phyloP scores from a whole-genome alignment of 306 rosid species.

The Lablab purpureus region DNA sequence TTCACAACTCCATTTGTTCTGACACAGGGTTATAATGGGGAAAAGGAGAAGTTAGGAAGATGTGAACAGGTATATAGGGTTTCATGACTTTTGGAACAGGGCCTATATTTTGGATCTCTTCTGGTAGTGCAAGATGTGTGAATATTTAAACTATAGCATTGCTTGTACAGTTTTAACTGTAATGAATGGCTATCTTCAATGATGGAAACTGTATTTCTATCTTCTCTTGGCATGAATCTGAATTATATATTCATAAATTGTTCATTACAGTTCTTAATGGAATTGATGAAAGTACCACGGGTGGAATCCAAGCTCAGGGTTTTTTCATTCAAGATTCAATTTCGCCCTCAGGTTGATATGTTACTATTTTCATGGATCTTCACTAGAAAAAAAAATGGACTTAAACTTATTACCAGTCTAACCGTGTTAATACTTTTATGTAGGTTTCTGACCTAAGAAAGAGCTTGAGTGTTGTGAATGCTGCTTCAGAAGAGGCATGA shows the following conservation, averaged over 20 bases:
- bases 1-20: constrained; percentile 41
- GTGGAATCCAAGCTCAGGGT: constrained; percentile 92
- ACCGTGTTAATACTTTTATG: constrained; percentile 45
- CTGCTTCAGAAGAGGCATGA: constrained; percentile 85
- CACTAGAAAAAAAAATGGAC: constrained; percentile 24
- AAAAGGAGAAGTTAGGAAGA: constrained; percentile 87
- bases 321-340: constrained; percentile 85
- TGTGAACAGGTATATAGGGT: constrained; percentile 85
- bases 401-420: constrained; percentile 42
- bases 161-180: background rate
- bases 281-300: constrained; percentile 86
- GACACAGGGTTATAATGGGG: constrained; percentile 85
- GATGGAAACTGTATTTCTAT: constrained; percentile 41
- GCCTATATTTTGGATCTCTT: constrained; percentile 37
- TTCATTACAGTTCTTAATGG: constrained; percentile 74
- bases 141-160: constrained; percentile 36
- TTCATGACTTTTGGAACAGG: constrained; percentile 29
- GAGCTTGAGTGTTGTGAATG: constrained; percentile 71
- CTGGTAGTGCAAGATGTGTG: constrained; percentile 15
- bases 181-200: constrained; percentile 42
- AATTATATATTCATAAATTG: constrained; percentile 35
- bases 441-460: constrained; percentile 86
- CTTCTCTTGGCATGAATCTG: constrained; percentile 28
- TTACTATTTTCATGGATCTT: constrained; percentile 15
- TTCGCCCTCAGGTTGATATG: constrained; percentile 77